Evolutionary conservation across 345 rosid genomes (phyloP).

Genomic region (Citropsis articulata): DNA sequence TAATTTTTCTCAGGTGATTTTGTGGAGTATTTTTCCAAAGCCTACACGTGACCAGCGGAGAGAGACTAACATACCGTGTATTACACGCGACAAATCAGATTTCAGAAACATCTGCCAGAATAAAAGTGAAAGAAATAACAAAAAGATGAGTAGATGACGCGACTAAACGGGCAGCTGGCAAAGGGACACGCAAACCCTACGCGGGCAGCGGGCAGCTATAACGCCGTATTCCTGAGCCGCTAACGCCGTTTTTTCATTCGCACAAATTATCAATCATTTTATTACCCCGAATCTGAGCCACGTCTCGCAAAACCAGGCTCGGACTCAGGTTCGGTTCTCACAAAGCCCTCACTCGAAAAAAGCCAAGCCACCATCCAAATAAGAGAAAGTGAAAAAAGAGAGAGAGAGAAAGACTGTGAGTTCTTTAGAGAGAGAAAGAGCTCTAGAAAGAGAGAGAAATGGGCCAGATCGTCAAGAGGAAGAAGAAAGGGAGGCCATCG

Average conservation of each 20-base stretch:
- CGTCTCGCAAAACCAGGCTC: conserved; percentile 18
- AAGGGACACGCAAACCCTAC: conserved; percentile 16
- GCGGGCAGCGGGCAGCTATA: conserved; percentile 53
- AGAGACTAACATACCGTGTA: background rate
- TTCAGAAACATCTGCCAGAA: background rate
- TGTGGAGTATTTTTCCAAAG: no score
- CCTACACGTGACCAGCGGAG: background rate
- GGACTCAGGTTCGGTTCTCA: conserved; percentile 40
- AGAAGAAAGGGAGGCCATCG: conserved; percentile 95
- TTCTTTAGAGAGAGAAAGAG: conserved; percentile 18
- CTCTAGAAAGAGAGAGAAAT: conserved; percentile 48
- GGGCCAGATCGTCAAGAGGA: conserved; percentile 92
- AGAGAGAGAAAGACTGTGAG: conserved; percentile 27
- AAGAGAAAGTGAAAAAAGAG: conserved; percentile 26
- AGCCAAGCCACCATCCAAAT: conserved; percentile 25
- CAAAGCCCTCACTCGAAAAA: conserved; percentile 24
- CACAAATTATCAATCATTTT: conserved; percentile 36
- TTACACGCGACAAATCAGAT: background rate
- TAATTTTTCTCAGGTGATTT: no score
- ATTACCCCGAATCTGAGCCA: conserved; percentile 30
- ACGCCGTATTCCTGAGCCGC: conserved; percentile 37
- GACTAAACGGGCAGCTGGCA: conserved; percentile 17
- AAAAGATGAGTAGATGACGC: conserved; percentile 32
- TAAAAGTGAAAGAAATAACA: background rate
- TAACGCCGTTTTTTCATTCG: conserved; percentile 26